Base-by-base conservation (phyloP, 805 yeast species). In the Wickerhamomyces bovis region DNA sequence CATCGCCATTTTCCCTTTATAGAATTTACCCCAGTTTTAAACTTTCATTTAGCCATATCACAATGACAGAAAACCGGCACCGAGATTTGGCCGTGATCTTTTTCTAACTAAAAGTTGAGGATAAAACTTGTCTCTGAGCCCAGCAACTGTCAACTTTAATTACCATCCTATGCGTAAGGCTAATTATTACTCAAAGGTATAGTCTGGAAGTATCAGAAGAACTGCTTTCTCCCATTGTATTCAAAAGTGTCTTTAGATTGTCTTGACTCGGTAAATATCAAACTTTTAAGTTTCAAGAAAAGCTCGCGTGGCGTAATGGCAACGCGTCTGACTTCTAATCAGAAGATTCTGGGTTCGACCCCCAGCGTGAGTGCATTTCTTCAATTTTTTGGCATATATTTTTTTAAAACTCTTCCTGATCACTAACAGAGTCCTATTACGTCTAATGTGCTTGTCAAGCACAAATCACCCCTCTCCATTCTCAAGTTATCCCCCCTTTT, bases 281-380 rank as follows among this genome's bases (percentile, higher is more conserved):
- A 28, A 4, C 11, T 28, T 28, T 28, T 13, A 28, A 10, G 13
- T 4, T 8, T 16, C 16, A 36, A 36, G 25, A 19, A 20, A 45
- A 42, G 51, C 51, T 48, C 44, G 51, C 48, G 51, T 48, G 51
- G 51, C 51, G 51, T 48, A 48, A 48, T 48, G 51, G 51, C 51
- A 48, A 48, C 51, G 51, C 51, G 51, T 48, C 51, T 48, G 51
- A 48, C 51, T 48, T 48, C 51, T 69, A 69, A 69, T 69, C 73
- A 69, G 72, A 68, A 69, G 73, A 69, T 69, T 69, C 70, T 66
- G 73, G 73, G 73, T 69, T 69, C 73, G 73, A 69, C 73, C 73
- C 73, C 73, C 73, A 64, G 71, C 69, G 68, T 68, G 72, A 68
- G 73, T 67, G 71, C 63, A 59, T 58, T 43, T 28, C 38, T 36